These are phyloP conservation scores for Brassica cretica DNA, from an alignment of 345 rosid species.

Conservation along the genomic window DNA sequence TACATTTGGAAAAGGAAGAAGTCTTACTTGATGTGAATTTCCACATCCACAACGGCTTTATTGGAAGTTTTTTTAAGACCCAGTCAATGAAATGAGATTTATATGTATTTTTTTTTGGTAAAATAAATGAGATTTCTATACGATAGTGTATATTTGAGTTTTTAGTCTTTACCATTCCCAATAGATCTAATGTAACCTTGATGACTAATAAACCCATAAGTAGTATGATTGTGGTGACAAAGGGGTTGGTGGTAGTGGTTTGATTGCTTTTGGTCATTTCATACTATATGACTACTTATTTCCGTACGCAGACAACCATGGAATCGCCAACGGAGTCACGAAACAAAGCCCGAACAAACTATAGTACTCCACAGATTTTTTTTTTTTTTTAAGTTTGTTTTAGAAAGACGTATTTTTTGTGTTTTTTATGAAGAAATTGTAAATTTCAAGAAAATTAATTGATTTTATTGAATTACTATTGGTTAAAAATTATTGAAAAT, in stretches of 20 bases:
- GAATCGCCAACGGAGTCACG: no score
- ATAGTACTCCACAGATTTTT: no score
- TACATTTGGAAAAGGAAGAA: neutral
- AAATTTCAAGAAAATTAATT: no score
- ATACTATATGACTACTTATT: neutral
- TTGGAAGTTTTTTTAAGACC: neutral
- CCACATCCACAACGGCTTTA: neutral
- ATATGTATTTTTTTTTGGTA: no score
- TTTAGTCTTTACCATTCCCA: neutral
- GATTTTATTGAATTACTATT: no score
- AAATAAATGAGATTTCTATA: neutral
- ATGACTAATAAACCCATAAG: neutral
- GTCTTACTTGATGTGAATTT: neutral
- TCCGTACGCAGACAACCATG: slow-evolving; percentile 5
- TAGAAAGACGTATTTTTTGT: no score
- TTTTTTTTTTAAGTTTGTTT: no score
- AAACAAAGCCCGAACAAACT: neutral
- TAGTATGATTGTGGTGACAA: neutral
- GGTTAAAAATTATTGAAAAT: no score
- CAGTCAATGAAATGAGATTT: no score
- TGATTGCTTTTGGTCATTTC: neutral
- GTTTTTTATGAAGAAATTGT: no score
- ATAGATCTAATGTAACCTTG: neutral
- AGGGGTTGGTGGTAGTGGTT: neutral
- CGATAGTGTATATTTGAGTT: neutral